Percentiles rank a stretch among this genome's conserved stretches.
Conservation (phyloP, 495 filamentous ascomycete genomes). For the Pyronema domesticum region DNA sequence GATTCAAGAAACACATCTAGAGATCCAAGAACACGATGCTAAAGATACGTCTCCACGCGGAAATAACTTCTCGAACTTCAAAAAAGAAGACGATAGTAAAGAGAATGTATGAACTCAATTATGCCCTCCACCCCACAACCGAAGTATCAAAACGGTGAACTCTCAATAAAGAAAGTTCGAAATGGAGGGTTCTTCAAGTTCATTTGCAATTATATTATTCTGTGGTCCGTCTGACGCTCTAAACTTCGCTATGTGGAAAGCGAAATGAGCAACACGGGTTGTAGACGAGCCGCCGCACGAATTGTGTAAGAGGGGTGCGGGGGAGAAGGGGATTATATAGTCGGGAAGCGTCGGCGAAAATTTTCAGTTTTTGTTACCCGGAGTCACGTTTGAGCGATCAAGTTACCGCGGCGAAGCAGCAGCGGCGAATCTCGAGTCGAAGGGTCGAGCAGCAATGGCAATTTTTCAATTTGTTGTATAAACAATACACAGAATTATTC, state of each 20-base stretch:
- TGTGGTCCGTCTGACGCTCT: constrained; percentile 25
- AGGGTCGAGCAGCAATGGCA: no score
- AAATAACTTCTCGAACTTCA: no score
- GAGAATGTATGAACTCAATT: no score
- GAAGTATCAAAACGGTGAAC: constrained; percentile 1
- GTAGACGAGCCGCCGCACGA: constrained; percentile 24
- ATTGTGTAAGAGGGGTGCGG: constrained; percentile 10
- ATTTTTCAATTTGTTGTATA: no score
- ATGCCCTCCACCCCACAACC: neutral
- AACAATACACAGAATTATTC: no score
- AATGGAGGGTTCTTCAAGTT: constrained; percentile 5
- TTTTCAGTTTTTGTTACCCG: constrained; percentile 7
- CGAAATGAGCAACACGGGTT: constrained; percentile 24
- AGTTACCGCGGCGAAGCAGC: neutral
- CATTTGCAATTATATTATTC: constrained; percentile 25
- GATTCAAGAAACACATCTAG: no score
- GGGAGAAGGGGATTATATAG: constrained; percentile 12
- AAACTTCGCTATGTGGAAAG: constrained; percentile 19
- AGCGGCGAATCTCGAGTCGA: no score
- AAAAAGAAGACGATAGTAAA: no score
- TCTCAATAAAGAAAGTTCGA: neutral
- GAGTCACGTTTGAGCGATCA: constrained; percentile 10
- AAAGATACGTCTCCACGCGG: no score
- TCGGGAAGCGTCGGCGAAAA: constrained; percentile 9
- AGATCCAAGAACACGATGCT: no score